These are phyloP conservation scores for Magnusiomyces magnusii DNA, from an alignment of 1,139 yeast species.

Conservation along the genomic window DNA sequence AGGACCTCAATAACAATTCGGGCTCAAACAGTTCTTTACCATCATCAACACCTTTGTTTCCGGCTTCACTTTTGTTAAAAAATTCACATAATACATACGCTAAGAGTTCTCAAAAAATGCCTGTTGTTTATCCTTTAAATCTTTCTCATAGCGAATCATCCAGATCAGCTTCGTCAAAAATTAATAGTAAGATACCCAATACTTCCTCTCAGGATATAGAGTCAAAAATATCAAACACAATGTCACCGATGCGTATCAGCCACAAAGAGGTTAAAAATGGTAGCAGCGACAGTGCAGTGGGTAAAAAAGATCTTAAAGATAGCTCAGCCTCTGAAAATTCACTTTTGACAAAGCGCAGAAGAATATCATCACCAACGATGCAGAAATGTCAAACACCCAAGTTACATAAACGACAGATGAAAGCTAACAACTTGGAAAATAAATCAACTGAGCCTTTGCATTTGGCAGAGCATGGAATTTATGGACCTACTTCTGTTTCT, in stretches of 20 bases:
- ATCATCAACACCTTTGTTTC: no score
- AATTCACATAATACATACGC: not conserved
- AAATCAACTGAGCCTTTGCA: not conserved
- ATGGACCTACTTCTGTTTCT: not conserved
- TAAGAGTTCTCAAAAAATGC: not conserved
- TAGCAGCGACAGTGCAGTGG: not conserved
- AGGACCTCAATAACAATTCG: no score
- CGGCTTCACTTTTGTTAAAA: no score
- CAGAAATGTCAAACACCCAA: no score
- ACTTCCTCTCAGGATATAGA: not conserved
- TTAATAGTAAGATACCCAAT: not conserved
- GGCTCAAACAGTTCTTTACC: no score
- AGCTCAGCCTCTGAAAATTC: not conserved
- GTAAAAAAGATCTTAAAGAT: not conserved
- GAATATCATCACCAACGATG: not conserved
- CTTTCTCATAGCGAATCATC: not conserved
- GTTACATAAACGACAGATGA: no score
- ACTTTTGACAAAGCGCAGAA: not conserved
- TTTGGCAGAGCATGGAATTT: not conserved
- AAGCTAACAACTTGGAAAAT: no score
- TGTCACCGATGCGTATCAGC: not conserved
- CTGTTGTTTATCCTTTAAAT: not conserved
- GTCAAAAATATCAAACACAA: not conserved
- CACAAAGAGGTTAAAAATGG: no score
- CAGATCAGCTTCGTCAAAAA: not conserved